Evolutionary conservation across 2,329 filamentous ascomycete genomes (phyloP).

Genomic region (Botrytis cinerea): DNA sequence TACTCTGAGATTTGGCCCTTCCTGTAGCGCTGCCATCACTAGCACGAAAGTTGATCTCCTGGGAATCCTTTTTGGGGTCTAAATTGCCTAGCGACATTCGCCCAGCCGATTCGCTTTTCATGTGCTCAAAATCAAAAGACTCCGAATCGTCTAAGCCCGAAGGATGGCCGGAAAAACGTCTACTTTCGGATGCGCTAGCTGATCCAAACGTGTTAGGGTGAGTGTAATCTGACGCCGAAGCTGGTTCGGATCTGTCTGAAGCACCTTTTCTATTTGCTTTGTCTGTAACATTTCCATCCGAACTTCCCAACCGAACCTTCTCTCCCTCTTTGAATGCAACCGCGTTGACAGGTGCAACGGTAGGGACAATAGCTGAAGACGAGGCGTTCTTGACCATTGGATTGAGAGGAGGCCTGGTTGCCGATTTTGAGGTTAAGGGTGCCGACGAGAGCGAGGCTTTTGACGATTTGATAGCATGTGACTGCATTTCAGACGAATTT

Average conservation of each 20-base stretch:
- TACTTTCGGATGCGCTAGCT: conserved; percentile 28
- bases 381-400: conserved; percentile 40
- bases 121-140: conserved; percentile 29
- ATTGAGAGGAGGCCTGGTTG: conserved; percentile 36
- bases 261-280: conserved; percentile 20
- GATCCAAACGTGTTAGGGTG: conserved; percentile 29
- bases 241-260: neutral
- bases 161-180: conserved; percentile 23
- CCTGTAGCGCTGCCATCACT: conserved; percentile 34
- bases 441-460: conserved; percentile 38
- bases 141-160: conserved; percentile 33
- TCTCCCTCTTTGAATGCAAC: conserved; percentile 53
- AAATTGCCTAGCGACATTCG: conserved; percentile 20
- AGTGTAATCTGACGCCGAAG: conserved; percentile 25
- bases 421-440: conserved; percentile 37
- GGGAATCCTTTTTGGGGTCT: conserved; percentile 18
- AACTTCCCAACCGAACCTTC: conserved; percentile 43
- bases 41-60: conserved; percentile 27
- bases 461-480: conserved; percentile 40
- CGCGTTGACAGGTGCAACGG: conserved; percentile 52
- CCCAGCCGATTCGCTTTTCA: conserved; percentile 20
- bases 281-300: conserved; percentile 14
- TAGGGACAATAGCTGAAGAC: conserved; percentile 44
- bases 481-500: conserved; percentile 37
- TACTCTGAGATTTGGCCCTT: conserved; percentile 36